Evolutionary conservation across 1,284 basidiomycete genomes (phyloP).

Genomic region (Heliocybe sulcata): DNA sequence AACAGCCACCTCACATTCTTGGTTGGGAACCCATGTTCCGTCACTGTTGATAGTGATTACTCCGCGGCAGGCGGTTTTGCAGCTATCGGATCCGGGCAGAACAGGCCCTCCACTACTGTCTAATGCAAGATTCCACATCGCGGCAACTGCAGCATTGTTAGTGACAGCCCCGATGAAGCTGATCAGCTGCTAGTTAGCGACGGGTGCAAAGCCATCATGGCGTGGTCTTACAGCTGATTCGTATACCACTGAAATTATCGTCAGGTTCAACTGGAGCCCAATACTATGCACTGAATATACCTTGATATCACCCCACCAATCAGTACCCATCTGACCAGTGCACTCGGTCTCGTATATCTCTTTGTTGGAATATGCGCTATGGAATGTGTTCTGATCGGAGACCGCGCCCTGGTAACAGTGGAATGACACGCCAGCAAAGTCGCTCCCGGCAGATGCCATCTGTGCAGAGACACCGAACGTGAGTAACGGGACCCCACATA

Average conservation of each 20-base stretch:
- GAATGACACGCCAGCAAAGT: conserved; percentile 42
- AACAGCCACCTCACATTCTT: conserved; percentile 50
- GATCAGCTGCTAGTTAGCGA: background rate
- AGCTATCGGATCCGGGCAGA: conserved; percentile 57
- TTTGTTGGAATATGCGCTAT: conserved; percentile 35
- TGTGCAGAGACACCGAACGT: conserved; percentile 10
- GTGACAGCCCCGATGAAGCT: conserved; percentile 37
- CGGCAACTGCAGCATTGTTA: conserved; percentile 39
- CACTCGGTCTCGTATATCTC: conserved; percentile 49
- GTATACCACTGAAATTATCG: conserved; percentile 67
- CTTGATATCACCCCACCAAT: conserved; percentile 77
- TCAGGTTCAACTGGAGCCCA: conserved; percentile 1
- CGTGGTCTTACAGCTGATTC: conserved; percentile 51
- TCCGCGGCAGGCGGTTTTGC: conserved; percentile 53
- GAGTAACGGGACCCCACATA: background rate
- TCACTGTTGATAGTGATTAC: conserved; percentile 59
- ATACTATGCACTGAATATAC: conserved; percentile 21
- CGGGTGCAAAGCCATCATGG: background rate
- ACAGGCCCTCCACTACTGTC: conserved; percentile 55
- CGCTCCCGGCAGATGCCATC: conserved; percentile 38
- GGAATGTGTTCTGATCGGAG: conserved; percentile 34
- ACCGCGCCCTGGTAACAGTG: conserved; percentile 41
- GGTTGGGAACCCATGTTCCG: conserved; percentile 56
- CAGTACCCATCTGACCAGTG: conserved; percentile 39
- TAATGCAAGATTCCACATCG: conserved; percentile 71